Evolutionary conservation across 1,284 basidiomycete species (phyloP), one percentile per base, ranked within the genome.

Genomic region (Apiotrichum porosum): DNA sequence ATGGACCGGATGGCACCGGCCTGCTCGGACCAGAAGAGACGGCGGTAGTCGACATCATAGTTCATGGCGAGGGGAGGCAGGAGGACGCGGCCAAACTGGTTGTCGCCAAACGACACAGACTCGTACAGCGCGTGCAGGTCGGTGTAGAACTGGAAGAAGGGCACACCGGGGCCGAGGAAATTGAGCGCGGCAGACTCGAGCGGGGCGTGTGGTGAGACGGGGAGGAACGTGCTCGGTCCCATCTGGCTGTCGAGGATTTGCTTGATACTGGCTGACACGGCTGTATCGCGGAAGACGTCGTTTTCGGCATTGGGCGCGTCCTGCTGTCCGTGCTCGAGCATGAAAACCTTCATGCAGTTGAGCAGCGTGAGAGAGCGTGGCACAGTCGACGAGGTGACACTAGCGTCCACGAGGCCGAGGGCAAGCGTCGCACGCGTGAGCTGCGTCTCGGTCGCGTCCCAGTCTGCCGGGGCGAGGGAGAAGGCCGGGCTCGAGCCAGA

Each of bases 81-180:
- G n/a, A 97, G 77, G 4, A 91, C 77, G 3, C 80, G 77, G 2
- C 81, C 82, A 66, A 97, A 97, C 1, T 82, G 69, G 0, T 79
- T 76, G 62, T 97, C 83, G 8, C 84, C 83, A 69, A 94, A 93
- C 2, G 93, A 97, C 53, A 93, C 83, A 1, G 88, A 80, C 60
- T 92, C 88, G 74, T 92, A 97, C 9, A 97, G 75, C 0, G 81
- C 84, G 42, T 95, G 77, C 57, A 97, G 85, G 69, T 97, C 92
- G 23, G 87, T 88, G 75, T 93, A 98, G 66, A 88, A 88, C 66
- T 95, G 91, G 76, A 85, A 97, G 77, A 95, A 97, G 0, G 90
- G 88, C 1, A 54, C 69, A 2, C 77, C 76, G 3, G 75, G 40
- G 0, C 84, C 83, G 8, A 91, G 80, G 71, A 87, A 85, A 9